phyloP scores from a whole-genome alignment of 345 rosid species.

The Populus tremula region DNA sequence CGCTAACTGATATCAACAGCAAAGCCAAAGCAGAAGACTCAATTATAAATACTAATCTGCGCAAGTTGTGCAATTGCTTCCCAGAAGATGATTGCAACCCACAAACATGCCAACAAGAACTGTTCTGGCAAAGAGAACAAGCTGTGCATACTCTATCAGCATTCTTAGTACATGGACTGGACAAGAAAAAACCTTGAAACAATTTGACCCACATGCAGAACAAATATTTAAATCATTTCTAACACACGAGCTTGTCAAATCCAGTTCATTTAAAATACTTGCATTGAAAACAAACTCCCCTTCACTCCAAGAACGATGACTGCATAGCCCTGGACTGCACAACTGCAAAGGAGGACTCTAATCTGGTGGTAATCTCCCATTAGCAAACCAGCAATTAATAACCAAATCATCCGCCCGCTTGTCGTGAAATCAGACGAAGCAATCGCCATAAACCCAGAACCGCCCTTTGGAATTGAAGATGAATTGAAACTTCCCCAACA shows the following conservation, averaged over 20 bases:
- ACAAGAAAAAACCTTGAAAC: conserved; percentile 71
- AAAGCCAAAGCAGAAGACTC: conserved; percentile 48
- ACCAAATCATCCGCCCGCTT: conserved; percentile 88
- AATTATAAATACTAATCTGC: conserved; percentile 37
- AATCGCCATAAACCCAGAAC: conserved; percentile 71
- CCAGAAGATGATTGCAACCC: conserved; percentile 42
- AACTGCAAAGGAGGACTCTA: conserved; percentile 80
- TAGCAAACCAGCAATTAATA: conserved; percentile 75
- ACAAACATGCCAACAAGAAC: conserved; percentile 67
- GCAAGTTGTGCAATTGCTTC: conserved; percentile 49
- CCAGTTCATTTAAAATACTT: conserved; percentile 70
- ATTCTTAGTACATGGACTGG: conserved; percentile 62
- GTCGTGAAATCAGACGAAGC: conserved; percentile 82
- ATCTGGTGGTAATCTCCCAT: conserved; percentile 41
- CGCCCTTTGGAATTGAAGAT: conserved; percentile 57
- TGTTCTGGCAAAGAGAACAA: conserved; percentile 94
- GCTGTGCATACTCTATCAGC: conserved; percentile 71
- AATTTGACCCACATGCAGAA: conserved; percentile 70
- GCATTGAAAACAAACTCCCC: conserved; percentile 80
- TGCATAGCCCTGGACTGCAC: conserved; percentile 84
- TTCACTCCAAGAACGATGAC: conserved; percentile 47
- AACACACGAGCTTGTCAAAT: conserved; percentile 65
- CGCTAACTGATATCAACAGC: conserved; percentile 43
- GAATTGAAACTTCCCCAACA: conserved; percentile 81
- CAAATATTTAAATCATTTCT: conserved; percentile 68